Evolutionary conservation across 192 early-diverging fungal species (phyloP), one percentile per base, ranked within the genome.

Genomic region (Jimgerdemannia flammicorona): DNA sequence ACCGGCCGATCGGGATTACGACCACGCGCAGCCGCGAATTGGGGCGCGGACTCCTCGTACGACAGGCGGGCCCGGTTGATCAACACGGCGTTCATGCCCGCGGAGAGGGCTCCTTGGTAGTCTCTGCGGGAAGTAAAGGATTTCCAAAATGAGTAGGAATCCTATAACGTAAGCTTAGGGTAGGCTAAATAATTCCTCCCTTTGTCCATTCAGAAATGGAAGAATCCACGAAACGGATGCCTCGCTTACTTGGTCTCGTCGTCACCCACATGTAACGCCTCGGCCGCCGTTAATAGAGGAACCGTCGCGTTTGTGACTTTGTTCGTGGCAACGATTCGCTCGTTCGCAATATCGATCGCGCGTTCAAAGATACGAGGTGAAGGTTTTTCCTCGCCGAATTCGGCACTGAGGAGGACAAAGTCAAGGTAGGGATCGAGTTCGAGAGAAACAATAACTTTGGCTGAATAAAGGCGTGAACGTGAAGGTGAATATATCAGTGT

Each of bases 191-290:
- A 14, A 59, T 59, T 14, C 14, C 0, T 59, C 49, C 14, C 14
- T 59, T n/a, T 59, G 49, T 59, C 49, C 29, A 29, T 59, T 59
- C 49, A 6, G 14, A 14, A 59, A 59, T 14, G 49, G 8, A 59
- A 10, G 14, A 59, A 14, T 14, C 49, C 14, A 14, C 6, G 49
- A 59, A 14, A 68, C 43, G 9, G 19, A 67, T 3, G 39, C 43
- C 40, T 71, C 8, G 41, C 70, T 76, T 73, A 85, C 85, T 75
- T 79, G 18, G 72, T 67, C 44, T 82, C 73, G 75, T 85, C 88
- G 71, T 91, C 90, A 8, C 90, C 90, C 39, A 91, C 77, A 79
- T 91, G 90, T n/a, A 91, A 69, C 10, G 84, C 76, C 64, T 89
- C 49, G 49, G 8, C 14, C 49, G 49, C 49, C 49, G 78, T 41